Base-by-base conservation (phyloP, 1,139 yeast species). In the Pichia sp. region DNA sequence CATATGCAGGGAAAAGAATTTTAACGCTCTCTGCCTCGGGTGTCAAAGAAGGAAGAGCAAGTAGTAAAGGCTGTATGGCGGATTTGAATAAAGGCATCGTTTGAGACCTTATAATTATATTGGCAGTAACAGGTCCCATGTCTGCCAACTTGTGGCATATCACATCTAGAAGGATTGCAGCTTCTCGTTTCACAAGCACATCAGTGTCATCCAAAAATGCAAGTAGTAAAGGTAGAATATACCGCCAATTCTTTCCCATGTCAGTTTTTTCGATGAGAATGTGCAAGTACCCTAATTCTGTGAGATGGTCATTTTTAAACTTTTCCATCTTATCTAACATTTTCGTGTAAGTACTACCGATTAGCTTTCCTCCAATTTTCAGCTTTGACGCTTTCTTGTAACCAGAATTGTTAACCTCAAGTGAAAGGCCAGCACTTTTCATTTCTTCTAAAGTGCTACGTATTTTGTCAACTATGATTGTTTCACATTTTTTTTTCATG, bases 1-100 rank as follows among this genome's bases (percentile, higher is more conserved):
- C 52, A 38, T 67, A 67, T 0, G 67, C 62, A 11, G 55, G 30
- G 1, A 63, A 61, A 1, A 67, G 50, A 5, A 66, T 56, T 5
- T 26, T 1, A 1, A 48, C 32, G 8, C 66, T 62, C 34, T 62
- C 59, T 2, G 51, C 52, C 4, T 51, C 56, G 0, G 70, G 66
- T 4, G 69, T 66, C 26, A 64, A 58, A 4, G 64, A 48, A 1
- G 71, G 71, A 40, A 68, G 54, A 10, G 67, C 59, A 32, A 67
- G 50, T 13, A 68, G 46, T 34, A 63, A 57, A 2, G 70, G 69
- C 6, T 59, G 51, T 4, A 68, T 54, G 1, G 65, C 53, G 6
- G 56, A 62, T n/a, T 54, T 58, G 3, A 68, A 50, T 10, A 68
- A 45, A 4, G 60, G 54, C 10, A 53, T 52, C 8, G 67, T 56